These are phyloP conservation scores for Withania somnifera DNA, from an alignment of 305 asterid genomes.

Conservation along the genomic window DNA sequence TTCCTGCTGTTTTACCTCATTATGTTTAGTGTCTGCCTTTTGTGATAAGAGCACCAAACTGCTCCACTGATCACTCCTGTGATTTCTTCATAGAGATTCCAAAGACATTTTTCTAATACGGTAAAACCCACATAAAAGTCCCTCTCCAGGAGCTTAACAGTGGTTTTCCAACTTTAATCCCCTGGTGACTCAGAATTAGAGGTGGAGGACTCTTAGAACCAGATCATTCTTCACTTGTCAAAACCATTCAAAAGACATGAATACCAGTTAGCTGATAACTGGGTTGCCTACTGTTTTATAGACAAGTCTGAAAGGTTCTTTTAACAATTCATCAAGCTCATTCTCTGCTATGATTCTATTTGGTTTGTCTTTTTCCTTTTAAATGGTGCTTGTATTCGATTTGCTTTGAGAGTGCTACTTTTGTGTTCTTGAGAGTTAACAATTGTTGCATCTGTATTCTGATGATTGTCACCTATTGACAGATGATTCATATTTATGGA, in stretches of 20 bases:
- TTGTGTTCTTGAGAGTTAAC: not conserved
- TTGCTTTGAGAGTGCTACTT: not conserved
- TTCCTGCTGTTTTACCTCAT: not conserved
- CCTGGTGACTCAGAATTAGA: not conserved
- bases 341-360: not conserved
- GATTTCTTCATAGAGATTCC: not conserved
- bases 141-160: no score
- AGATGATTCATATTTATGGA: conserved; percentile 68
- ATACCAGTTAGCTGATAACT: not conserved
- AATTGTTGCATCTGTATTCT: not conserved
- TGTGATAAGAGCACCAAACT: not conserved
- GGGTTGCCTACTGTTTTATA: not conserved
- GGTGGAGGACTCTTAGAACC: not conserved
- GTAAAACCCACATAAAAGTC: not conserved
- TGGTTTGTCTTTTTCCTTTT: not conserved
- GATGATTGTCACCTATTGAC: conserved; percentile 8
- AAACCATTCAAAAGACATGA: not conserved
- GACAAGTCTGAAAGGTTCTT: not conserved
- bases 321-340: not conserved
- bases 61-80: not conserved
- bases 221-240: not conserved
- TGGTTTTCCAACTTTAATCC: not conserved
- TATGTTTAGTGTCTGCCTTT: not conserved
- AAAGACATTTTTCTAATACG: not conserved
- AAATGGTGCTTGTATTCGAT: not conserved